These are phyloP conservation scores for Cicer yamashitae DNA, from an alignment of 306 rosid species.

Conservation along the genomic window DNA sequence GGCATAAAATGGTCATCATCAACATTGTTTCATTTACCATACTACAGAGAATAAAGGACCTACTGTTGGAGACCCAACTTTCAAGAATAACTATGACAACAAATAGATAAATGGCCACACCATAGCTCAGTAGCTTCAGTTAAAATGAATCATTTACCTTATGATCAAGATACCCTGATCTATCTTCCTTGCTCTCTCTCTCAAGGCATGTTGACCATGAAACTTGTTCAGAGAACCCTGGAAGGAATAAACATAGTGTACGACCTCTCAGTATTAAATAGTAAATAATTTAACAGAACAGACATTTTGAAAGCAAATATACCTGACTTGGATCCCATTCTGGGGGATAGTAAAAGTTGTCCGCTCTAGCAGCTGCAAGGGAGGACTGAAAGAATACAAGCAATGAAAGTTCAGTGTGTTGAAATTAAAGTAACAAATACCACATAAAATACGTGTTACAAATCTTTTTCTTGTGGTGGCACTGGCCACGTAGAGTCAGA, in stretches of 20 bases:
- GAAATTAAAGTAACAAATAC: slow-evolving; percentile 16
- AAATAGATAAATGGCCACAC: not conserved
- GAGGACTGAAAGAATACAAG: slow-evolving; percentile 74
- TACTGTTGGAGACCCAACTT: slow-evolving; percentile 5
- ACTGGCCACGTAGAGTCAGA: not conserved
- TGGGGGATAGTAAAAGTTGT: slow-evolving; percentile 91
- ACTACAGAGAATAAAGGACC: slow-evolving; percentile 15
- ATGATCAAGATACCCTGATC: slow-evolving; percentile 90
- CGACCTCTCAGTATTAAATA: slow-evolving; percentile 33
- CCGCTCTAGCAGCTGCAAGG: slow-evolving; percentile 95
- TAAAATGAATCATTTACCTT: slow-evolving; percentile 58
- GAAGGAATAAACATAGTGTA: slow-evolving; percentile 34
- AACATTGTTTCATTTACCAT: slow-evolving; percentile 15
- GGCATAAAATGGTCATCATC: slow-evolving; percentile 25
- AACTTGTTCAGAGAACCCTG: slow-evolving; percentile 93
- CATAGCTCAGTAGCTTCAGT: not conserved
- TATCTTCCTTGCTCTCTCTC: slow-evolving; percentile 90
- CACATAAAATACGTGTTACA: slow-evolving; percentile 7
- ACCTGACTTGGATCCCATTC: slow-evolving; percentile 96
- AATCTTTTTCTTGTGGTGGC: not conserved
- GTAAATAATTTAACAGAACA: slow-evolving; percentile 15
- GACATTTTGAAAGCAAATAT: slow-evolving; percentile 18
- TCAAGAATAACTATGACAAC: not conserved
- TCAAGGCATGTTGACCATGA: slow-evolving; percentile 90
- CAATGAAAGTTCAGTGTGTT: slow-evolving; percentile 44